Evolutionary conservation across 1,139 yeast genomes (phyloP).

Genomic region (Lodderomyces orthopsilosis): DNA sequence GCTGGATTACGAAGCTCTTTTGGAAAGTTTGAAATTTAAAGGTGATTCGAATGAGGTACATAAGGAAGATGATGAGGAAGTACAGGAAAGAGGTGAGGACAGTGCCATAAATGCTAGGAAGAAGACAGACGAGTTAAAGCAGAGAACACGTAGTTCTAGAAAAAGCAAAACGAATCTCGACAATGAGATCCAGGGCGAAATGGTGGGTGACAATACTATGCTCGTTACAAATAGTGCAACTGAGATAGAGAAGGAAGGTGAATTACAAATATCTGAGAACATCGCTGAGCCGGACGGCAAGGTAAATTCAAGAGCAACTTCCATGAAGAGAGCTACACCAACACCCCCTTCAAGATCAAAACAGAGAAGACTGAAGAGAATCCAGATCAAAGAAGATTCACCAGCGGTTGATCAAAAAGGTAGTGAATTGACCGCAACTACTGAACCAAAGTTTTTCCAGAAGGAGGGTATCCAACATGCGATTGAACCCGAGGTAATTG

Average conservation of each 20-base stretch:
- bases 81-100: background rate
- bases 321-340: background rate
- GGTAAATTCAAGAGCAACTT: background rate
- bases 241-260: too few relatives aligned
- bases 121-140: background rate
- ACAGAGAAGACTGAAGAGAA: background rate
- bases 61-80: background rate
- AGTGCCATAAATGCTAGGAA: background rate
- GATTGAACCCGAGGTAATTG: background rate
- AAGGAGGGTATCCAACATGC: background rate
- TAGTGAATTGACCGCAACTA: background rate
- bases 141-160: background rate
- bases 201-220: background rate
- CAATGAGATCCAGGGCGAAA: background rate
- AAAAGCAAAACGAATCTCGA: background rate
- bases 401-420: background rate
- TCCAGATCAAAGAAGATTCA: background rate
- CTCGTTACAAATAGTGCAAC: too few relatives aligned
- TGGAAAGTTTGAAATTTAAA: background rate
- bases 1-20: conserved; percentile 1
- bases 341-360: background rate
- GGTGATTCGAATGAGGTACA: background rate
- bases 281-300: too few relatives aligned
- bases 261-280: background rate
- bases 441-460: background rate